phyloP scores from a whole-genome alignment of 305 asterid species.

The Rubia balearica region DNA sequence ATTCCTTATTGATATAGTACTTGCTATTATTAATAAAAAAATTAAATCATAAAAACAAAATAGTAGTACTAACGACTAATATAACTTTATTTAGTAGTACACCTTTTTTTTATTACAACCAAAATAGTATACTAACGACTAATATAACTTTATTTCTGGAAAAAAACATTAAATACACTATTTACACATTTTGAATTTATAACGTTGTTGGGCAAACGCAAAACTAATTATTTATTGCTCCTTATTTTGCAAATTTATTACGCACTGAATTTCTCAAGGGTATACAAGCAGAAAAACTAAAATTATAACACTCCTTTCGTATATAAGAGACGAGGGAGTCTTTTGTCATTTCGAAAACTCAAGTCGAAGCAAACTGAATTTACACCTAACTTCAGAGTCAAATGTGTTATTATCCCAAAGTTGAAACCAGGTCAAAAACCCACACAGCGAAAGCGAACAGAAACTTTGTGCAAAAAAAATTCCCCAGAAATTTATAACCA shows the following conservation, averaged over 20 bases:
- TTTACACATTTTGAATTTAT: too few relatives aligned
- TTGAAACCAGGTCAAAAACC: conserved; percentile 4
- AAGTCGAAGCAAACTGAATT: background rate
- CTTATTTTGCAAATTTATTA: background rate
- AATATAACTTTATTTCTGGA: too few relatives aligned
- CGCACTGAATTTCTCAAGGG: background rate
- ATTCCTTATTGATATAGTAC: too few relatives aligned
- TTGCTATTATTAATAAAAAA: too few relatives aligned
- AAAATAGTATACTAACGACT: too few relatives aligned
- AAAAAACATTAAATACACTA: too few relatives aligned
- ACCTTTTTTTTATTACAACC: too few relatives aligned
- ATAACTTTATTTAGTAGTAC: too few relatives aligned
- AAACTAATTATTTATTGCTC: background rate
- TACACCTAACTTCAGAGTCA: background rate
- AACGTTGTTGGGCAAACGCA: too few relatives aligned
- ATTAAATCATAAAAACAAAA: too few relatives aligned
- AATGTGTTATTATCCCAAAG: background rate
- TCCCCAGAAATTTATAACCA: background rate
- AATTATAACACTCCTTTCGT: background rate
- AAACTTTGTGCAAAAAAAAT: background rate
- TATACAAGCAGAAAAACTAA: background rate
- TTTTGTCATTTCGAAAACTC: background rate
- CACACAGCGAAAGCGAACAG: background rate
- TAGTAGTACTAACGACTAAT: too few relatives aligned
- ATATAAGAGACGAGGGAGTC: background rate